A percentile compares a stretch with the other conserved stretches of the same genome.
Conservation (phyloP, 75 land plant genomes). For the Cupressus sempervirens region DNA sequence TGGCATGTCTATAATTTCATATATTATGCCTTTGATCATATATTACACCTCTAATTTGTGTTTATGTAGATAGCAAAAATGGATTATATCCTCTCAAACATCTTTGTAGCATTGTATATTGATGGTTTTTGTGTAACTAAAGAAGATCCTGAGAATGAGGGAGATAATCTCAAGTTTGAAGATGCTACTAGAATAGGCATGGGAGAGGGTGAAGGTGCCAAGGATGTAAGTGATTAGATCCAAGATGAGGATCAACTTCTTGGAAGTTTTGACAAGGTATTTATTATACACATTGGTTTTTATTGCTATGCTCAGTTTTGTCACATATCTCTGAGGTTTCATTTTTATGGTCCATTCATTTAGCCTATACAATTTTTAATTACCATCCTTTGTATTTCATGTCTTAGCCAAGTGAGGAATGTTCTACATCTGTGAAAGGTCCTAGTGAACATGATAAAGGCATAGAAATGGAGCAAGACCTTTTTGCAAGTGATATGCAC, state of each 20-base stretch:
- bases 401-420: constrained; percentile 34
- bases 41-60: background rate
- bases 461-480: constrained; percentile 95
- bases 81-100: constrained; percentile 37
- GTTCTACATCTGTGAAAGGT: constrained; percentile 19
- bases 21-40: no score
- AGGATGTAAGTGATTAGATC: constrained; percentile 94
- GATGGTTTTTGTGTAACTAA: constrained; percentile 63
- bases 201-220: constrained; percentile 92
- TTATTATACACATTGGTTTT: background rate
- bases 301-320: background rate
- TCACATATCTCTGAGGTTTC: background rate
- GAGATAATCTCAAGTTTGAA: constrained; percentile 16
- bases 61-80: constrained; percentile 39
- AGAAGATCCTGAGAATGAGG: constrained; percentile 42
- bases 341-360: background rate
- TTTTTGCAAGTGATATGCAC: constrained; percentile 60
- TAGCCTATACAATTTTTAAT: background rate
- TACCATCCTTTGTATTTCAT: background rate
- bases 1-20: background rate
- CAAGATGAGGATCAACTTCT: constrained; percentile 91
- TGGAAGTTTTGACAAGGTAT: constrained; percentile 66
- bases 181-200: constrained; percentile 88
- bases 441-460: constrained; percentile 63
- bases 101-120: constrained; percentile 52